These are phyloP conservation scores for Stephanodiscus triporus DNA, from an alignment of 108 stramenopile genomes.

Conservation along the genomic window DNA sequence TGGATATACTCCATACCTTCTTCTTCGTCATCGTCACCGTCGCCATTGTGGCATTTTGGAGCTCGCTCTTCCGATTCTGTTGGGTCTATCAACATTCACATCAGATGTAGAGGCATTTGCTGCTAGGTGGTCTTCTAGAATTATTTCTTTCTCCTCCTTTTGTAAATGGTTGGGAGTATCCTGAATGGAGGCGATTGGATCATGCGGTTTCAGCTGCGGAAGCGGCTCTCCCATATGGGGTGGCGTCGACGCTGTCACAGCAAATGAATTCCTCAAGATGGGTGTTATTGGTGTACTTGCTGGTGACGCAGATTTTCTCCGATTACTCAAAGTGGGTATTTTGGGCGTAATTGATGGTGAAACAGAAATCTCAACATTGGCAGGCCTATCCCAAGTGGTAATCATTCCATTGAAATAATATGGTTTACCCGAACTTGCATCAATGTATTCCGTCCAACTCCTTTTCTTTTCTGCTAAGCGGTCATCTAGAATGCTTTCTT, in stretches of 20 bases:
- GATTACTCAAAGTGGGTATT: too few species aligned
- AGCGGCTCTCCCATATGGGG: too few species aligned
- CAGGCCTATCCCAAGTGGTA: constrained; percentile 80
- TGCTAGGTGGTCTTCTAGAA: too few species aligned
- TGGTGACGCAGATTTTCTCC: too few species aligned
- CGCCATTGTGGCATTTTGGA: too few species aligned
- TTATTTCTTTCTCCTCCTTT: neutral
- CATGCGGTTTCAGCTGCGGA: too few species aligned
- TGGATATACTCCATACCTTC: constrained; percentile 63
- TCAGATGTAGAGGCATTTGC: neutral
- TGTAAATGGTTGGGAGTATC: neutral
- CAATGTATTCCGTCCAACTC: constrained; percentile 68
- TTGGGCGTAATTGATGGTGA: too few species aligned
- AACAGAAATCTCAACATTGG: neutral
- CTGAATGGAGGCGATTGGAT: neutral
- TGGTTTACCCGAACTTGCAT: constrained; percentile 59
- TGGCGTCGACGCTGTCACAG: too few species aligned
- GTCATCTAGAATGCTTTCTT: neutral
- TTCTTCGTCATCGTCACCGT: neutral
- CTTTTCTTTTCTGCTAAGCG: neutral
- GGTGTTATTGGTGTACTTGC: too few species aligned
- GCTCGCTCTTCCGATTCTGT: too few species aligned
- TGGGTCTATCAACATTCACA: too few species aligned
- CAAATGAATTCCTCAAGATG: too few species aligned
- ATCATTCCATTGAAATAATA: constrained; percentile 78